Percentiles rank a stretch among this genome's conserved stretches.
Conservation (phyloP, 139 green algal species). For the Mychonastes homosphaera region DNA sequence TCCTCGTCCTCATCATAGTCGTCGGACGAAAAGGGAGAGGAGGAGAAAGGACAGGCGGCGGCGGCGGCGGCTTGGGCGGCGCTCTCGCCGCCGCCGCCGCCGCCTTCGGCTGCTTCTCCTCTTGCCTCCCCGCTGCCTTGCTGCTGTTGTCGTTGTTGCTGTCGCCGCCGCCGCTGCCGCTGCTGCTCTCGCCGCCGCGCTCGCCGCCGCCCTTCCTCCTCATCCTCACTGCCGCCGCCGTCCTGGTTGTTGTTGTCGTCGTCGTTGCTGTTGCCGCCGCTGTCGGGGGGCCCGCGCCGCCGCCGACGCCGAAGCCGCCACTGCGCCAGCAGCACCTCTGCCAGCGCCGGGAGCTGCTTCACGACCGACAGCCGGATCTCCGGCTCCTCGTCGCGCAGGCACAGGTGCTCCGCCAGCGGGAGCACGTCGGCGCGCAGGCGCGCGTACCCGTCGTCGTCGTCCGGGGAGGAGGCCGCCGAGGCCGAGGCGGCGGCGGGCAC, state of each 20-base stretch:
- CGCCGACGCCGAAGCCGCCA: no score
- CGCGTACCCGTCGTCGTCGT: not conserved
- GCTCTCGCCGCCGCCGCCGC: no score
- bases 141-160: not conserved
- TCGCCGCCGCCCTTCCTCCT: constrained; percentile 9
- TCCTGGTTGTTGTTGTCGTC: no score
- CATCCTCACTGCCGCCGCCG: no score
- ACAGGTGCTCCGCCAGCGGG: constrained; percentile 14
- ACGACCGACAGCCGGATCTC: constrained; percentile 11
- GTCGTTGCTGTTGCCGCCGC: no score
- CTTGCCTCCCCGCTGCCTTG: not conserved
- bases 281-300: no score
- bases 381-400: constrained; percentile 7
- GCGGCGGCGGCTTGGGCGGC: not conserved
- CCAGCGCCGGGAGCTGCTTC: constrained; percentile 12
- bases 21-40: no score
- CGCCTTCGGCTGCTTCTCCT: not conserved
- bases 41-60: no score
- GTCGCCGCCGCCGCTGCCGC: not conserved
- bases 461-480: no score
- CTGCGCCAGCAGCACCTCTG: not conserved
- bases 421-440: constrained; percentile 12
- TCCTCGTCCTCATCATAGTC: no score
- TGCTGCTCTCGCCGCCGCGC: not conserved
- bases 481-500: no score